phyloP scores from a whole-genome alignment of 2,329 filamentous ascomycete genomes.

The Keithomyces neogunnii region DNA sequence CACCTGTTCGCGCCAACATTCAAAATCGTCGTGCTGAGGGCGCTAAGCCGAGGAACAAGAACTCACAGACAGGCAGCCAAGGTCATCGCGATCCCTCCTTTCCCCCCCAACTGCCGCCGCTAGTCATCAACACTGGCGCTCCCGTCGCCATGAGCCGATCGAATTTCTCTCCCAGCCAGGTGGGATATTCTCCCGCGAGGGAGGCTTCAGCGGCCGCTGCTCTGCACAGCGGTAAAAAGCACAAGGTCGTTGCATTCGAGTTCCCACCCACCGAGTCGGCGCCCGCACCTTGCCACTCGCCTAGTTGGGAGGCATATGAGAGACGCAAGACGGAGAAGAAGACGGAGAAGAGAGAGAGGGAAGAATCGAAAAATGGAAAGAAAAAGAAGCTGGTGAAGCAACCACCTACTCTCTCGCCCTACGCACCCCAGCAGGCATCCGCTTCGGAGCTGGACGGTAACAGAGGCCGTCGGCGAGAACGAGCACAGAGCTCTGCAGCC shows the following conservation, averaged over 20 bases:
- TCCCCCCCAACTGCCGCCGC: constrained; percentile 6
- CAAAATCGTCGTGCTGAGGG: constrained; percentile 8
- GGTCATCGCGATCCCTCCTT: constrained; percentile 5
- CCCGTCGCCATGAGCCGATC: constrained; percentile 4
- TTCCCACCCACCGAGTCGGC: constrained; percentile 22
- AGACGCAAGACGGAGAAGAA: constrained; percentile 47
- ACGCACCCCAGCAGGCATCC: constrained; percentile 8
- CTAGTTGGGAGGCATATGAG: constrained; percentile 51
- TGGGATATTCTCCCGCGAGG: constrained; percentile 4
- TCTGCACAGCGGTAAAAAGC: constrained; percentile 13
- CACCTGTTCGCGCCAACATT: constrained; percentile 8
- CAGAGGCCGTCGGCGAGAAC: constrained; percentile 4
- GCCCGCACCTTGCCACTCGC: constrained; percentile 47
- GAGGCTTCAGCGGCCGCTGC: constrained; percentile 5
- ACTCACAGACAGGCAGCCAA: constrained; percentile 1
- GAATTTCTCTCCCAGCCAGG: constrained; percentile 6
- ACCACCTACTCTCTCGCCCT: constrained; percentile 16
- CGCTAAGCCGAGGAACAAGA: constrained; percentile 4
- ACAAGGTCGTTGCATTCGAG: constrained; percentile 23
- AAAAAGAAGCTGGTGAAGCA: constrained; percentile 21
- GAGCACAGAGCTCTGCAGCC: constrained; percentile 7
- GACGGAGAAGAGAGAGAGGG: constrained; percentile 24
- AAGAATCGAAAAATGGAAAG: constrained; percentile 15
- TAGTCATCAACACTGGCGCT: constrained; percentile 10
- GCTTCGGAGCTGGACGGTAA: constrained; percentile 8